Conservation (phyloP, 495 filamentous ascomycete genomes). For the Pseudomonodictys pantanalensis region DNA sequence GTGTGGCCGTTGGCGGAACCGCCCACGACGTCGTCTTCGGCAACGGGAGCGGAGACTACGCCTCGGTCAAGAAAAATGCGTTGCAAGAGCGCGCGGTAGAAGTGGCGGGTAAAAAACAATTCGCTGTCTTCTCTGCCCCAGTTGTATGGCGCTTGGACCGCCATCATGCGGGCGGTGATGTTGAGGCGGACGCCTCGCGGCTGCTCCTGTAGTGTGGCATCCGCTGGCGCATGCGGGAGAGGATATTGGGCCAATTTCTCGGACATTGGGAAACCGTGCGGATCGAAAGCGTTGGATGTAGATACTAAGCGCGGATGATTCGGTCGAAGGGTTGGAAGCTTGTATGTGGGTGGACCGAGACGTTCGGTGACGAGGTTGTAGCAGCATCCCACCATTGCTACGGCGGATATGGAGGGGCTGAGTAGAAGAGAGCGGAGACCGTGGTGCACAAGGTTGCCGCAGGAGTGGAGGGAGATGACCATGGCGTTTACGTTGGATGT, state of each 20-base stretch:
- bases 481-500: constrained; percentile 51
- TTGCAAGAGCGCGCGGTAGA: constrained; percentile 87
- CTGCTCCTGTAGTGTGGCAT: constrained; percentile 19
- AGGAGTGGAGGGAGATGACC: constrained; percentile 93
- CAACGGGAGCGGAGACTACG: constrained; percentile 60
- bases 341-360: constrained; percentile 80
- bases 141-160: constrained; percentile 88
- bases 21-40: constrained; percentile 41
- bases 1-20: constrained; percentile 27
- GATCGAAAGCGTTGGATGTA: constrained; percentile 66
- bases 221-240: constrained; percentile 6
- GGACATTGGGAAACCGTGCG: constrained; percentile 92
- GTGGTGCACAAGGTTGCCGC: constrained; percentile 94
- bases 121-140: constrained; percentile 81
- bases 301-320: constrained; percentile 57
- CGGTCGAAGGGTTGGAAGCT: constrained; percentile 63
- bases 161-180: constrained; percentile 96
- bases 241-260: constrained; percentile 60
- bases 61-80: constrained; percentile 80
- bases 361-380: constrained; percentile 95
- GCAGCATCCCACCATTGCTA: constrained; percentile 95
- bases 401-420: constrained; percentile 78
- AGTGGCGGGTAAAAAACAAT: constrained; percentile 87
- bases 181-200: constrained; percentile 72
- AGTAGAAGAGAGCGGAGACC: constrained; percentile 79